Percentiles rank a stretch among this genome's conserved stretches.
Conservation (phyloP, 129 eudicot species). For the Silybum marianum region DNA sequence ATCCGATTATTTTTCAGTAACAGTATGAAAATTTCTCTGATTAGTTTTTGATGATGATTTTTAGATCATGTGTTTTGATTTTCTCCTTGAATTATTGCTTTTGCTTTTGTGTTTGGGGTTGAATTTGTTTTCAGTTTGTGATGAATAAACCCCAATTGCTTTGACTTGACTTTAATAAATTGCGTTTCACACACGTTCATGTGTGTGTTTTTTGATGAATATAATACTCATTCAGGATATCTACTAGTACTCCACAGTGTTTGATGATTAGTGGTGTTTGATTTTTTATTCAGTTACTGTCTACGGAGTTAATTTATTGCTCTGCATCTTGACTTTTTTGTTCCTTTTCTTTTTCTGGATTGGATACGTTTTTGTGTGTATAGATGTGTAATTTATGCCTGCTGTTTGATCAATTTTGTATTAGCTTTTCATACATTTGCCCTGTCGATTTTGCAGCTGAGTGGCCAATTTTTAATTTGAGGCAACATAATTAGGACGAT, state of each 20-base stretch:
- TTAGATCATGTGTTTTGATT: background rate
- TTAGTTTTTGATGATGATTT: conserved; percentile 2
- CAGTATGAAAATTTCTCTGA: background rate
- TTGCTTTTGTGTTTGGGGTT: background rate
- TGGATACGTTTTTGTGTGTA: background rate
- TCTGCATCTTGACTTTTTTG: background rate
- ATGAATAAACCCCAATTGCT: conserved; percentile 1
- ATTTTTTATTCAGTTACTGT: background rate
- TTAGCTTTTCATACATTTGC: background rate
- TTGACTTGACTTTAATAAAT: conserved; percentile 6
- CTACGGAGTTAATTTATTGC: background rate
- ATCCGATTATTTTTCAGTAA: background rate
- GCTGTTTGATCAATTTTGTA: background rate
- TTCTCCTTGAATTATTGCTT: background rate
- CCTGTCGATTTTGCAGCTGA: background rate
- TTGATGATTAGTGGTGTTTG: background rate
- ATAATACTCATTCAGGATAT: conserved; percentile 9
- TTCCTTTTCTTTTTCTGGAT: background rate
- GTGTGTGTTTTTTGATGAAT: background rate
- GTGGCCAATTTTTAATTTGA: background rate
- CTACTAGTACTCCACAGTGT: conserved; percentile 3
- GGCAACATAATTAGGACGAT: conserved; percentile 16
- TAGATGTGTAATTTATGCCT: conserved; percentile 5
- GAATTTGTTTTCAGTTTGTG: background rate
- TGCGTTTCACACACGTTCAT: background rate